These are phyloP conservation scores for Vaccinium myrtillus DNA, from an alignment of 148 eudicot species.

Conservation along the genomic window DNA sequence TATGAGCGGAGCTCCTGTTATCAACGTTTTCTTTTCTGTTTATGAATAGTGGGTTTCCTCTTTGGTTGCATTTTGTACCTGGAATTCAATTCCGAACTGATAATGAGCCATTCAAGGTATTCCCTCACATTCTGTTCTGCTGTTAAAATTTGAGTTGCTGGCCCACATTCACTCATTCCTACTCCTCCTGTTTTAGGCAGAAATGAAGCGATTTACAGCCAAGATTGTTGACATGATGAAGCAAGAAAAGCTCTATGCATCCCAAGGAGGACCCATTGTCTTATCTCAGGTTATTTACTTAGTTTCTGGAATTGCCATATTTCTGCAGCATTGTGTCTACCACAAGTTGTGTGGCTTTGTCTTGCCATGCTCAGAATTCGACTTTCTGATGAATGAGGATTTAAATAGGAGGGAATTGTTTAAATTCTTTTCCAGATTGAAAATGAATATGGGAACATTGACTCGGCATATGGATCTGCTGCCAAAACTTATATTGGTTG, in stretches of 20 bases:
- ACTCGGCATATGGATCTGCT: conserved; percentile 49
- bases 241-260: conserved; percentile 71
- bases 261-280: conserved; percentile 96
- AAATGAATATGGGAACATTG: conserved; percentile 88
- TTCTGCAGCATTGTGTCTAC: neutral
- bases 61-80: conserved; percentile 93
- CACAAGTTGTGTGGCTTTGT: neutral
- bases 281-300: conserved; percentile 70
- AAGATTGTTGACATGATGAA: conserved; percentile 88
- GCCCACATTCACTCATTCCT: neutral
- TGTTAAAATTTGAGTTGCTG: neutral
- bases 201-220: conserved; percentile 85
- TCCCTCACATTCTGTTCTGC: neutral
- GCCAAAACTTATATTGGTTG: conserved; percentile 76
- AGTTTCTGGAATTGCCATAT: neutral
- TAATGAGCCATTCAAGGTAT: conserved; percentile 88
- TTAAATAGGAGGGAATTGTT: neutral
- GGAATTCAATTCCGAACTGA: conserved; percentile 82
- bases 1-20: neutral
- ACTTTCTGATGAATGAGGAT: neutral
- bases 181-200: conserved; percentile 44
- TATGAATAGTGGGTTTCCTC: conserved; percentile 82
- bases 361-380: neutral
- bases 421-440: conserved; percentile 52
- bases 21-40: neutral